Conservation (phyloP, 192 early-diverging fungal genomes). For the Coemansia sp. region DNA sequence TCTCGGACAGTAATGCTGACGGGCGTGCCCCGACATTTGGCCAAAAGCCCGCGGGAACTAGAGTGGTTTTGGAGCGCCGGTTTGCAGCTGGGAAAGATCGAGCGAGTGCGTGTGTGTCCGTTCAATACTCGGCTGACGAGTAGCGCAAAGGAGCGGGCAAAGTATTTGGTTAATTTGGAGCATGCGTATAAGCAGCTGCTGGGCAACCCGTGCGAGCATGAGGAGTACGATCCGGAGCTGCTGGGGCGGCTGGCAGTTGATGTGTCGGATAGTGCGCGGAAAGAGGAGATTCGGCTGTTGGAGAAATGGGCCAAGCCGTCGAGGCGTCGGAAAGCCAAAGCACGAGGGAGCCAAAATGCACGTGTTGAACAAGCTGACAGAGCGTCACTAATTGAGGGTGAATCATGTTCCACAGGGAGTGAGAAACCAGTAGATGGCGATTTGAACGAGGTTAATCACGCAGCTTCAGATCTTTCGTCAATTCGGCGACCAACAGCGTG, state of each 20-base stretch:
- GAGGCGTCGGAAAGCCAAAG: conserved; percentile 4
- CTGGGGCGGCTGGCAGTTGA: conserved; percentile 29
- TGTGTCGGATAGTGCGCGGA: conserved; percentile 14
- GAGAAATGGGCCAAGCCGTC: conserved; percentile 35
- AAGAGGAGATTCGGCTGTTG: conserved; percentile 28
- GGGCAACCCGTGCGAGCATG: conserved; percentile 69
- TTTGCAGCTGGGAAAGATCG: conserved; percentile 62
- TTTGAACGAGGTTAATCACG: background rate
- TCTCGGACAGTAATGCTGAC: conserved; percentile 72
- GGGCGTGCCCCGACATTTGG: conserved; percentile 59
- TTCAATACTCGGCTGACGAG: conserved; percentile 59
- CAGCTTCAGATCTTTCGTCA: background rate
- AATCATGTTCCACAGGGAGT: background rate
- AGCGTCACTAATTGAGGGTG: background rate
- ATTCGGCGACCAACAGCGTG: conserved; percentile 23
- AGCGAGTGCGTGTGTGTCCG: conserved; percentile 65
- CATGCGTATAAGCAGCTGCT: conserved; percentile 58
- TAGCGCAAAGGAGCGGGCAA: conserved; percentile 57
- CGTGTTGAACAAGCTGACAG: background rate
- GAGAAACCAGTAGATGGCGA: background rate
- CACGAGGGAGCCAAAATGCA: background rate
- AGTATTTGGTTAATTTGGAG: conserved; percentile 60
- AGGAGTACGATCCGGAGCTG: conserved; percentile 60
- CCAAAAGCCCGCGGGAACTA: conserved; percentile 57
- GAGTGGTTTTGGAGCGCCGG: conserved; percentile 66